Evolutionary conservation across 1,139 yeast species (phyloP), one percentile per base, ranked within the genome.

Genomic region (Lodderomyces metapsilosis): DNA sequence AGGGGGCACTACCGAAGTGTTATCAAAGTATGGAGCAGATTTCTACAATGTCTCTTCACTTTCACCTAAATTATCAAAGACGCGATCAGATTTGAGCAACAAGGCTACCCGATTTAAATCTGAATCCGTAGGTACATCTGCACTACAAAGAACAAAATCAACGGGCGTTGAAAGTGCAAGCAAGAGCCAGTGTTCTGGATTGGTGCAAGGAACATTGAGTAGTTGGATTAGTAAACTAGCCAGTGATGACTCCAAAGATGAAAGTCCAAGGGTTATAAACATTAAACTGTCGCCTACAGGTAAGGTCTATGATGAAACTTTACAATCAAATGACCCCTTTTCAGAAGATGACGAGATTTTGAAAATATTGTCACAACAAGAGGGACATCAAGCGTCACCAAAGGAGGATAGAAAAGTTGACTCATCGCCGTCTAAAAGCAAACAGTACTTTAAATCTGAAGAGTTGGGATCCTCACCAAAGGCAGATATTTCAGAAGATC

Each of bases 21-120:
- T 71, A n/a, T 47, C 55, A n/a, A 69, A 68, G 43, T 70, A 68
- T 49, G 75, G 74, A 1, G 52, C 61, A 17, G 64, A 60, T 13
- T 58, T 62, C 39, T 52, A 56, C 23, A 61, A 62, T 43, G 56
- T 60, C 7, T 28, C 43, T 5, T 18, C 32, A 12, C 37, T 49
- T 27, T 49, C 59, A 36, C 57, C 64, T 2, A 66, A 68, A 0
- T 45, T 45, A 2, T 49, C 46, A 21, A 52, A 66, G 40, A 57
- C 68, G 4, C 49, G 40, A 12, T 66, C 73, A 4, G 72, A 66
- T 42, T 38, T 59, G 2, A 51, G 56, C 27, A 23, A 9, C 30
- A 11, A 17, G 7, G 28, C 25, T 13, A 39, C 43, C 27, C 22
- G 36, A 15, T 31, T 24, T 33, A 41, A 45, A 21, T 9, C 15